Conservation (phyloP, 1,284 basidiomycete species). For the Cutaneotrichosporon arboriforme region DNA sequence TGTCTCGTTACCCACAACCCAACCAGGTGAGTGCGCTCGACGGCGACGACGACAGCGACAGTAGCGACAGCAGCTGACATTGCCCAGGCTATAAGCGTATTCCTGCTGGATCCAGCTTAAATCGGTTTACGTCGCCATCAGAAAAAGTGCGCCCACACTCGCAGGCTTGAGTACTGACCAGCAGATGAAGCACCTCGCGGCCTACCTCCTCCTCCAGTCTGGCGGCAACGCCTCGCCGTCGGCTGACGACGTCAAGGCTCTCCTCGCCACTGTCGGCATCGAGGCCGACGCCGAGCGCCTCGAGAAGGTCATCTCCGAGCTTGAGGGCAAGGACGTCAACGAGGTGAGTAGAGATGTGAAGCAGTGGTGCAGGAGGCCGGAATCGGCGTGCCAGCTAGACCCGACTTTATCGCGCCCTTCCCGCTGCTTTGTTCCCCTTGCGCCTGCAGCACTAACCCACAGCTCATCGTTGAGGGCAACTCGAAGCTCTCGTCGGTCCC, state of each 20-base stretch:
- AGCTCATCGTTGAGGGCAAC: slow-evolving; percentile 89
- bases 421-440: too few species aligned
- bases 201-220: slow-evolving; percentile 93
- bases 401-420: too few species aligned
- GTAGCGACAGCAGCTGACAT: not conserved
- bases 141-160: slow-evolving; percentile 29
- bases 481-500: slow-evolving; percentile 88
- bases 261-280: slow-evolving; percentile 81
- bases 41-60: not conserved
- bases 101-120: slow-evolving; percentile 47
- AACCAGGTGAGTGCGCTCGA: not conserved
- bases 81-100: slow-evolving; percentile 36
- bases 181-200: slow-evolving; percentile 95
- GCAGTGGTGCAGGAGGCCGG: too few species aligned
- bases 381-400: not conserved
- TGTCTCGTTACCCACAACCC: not conserved
- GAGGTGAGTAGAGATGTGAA: slow-evolving; percentile 52
- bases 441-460: slow-evolving; percentile 7
- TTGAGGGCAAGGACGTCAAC: slow-evolving; percentile 86
- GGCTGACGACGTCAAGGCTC: slow-evolving; percentile 81
- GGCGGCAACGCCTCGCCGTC: slow-evolving; percentile 88
- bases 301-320: slow-evolving; percentile 81
- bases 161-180: too few species aligned
- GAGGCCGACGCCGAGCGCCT: slow-evolving; percentile 83
- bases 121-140: slow-evolving; percentile 43